Percentiles rank a stretch among this genome's conserved stretches.
Conservation (phyloP, 768 basidiomycete species). For the Termitomyces sp. region DNA sequence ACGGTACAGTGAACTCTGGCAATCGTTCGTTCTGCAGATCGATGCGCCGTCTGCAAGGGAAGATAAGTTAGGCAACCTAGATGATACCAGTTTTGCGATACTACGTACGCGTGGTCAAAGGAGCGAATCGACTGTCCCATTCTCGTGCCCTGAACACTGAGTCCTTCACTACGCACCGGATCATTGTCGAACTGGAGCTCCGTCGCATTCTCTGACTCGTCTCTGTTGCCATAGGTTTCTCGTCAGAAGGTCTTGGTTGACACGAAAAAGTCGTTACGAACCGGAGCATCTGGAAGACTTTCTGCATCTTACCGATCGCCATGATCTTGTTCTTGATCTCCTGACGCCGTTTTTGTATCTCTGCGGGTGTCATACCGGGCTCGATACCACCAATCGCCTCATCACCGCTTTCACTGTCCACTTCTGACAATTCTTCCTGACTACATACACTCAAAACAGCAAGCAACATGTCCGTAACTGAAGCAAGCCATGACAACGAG, state of each 20-base stretch:
- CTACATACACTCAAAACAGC: conserved; percentile 93
- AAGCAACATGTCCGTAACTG: conserved; percentile 97
- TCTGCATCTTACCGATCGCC: conserved; percentile 88
- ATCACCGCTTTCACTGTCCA: conserved; percentile 37
- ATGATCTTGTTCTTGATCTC: conserved; percentile 93
- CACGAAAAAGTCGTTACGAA: conserved; percentile 32
- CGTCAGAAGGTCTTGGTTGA: background rate
- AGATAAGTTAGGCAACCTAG: background rate
- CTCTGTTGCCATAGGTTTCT: conserved; percentile 35
- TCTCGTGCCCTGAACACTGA: conserved; percentile 59
- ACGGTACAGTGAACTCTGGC: conserved; percentile 46
- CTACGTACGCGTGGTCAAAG: conserved; percentile 72
- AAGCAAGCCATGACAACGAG: background rate
- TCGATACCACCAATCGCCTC: conserved; percentile 25
- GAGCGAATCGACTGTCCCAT: conserved; percentile 60
- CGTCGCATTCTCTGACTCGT: conserved; percentile 76
- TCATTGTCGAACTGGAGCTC: conserved; percentile 49
- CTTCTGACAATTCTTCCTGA: conserved; percentile 82
- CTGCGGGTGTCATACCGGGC: conserved; percentile 31
- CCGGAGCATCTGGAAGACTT: conserved; percentile 88
- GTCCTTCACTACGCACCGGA: conserved; percentile 39
- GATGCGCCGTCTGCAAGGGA: conserved; percentile 53
- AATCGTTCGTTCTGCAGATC: conserved; percentile 76
- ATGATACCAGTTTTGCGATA: background rate
- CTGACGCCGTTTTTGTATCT: conserved; percentile 55